Evolutionary conservation across 306 rosid genomes (phyloP).

Genomic region (Sophora flavescens): DNA sequence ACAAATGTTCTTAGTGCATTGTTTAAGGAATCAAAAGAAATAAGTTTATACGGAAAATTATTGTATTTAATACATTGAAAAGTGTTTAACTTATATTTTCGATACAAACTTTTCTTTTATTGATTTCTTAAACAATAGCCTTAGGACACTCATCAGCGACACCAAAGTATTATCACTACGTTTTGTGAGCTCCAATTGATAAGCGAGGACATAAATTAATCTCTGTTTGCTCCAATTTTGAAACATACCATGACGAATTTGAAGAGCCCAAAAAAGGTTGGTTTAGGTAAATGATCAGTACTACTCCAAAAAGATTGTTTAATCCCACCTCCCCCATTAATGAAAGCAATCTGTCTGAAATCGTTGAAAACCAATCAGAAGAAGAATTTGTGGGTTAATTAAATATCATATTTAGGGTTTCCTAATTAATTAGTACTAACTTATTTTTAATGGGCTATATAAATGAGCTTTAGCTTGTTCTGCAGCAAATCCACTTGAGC

Average conservation of each 20-base stretch:
- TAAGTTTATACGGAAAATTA: too few species aligned
- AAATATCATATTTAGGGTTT: conserved; percentile 37
- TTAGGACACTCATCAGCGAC: too few species aligned
- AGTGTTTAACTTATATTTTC: too few species aligned
- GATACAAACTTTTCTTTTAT: too few species aligned
- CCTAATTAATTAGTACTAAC: conserved; percentile 10
- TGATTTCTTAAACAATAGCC: too few species aligned
- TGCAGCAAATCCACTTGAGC: not conserved
- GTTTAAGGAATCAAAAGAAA: too few species aligned
- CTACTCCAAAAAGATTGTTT: conserved; percentile 2
- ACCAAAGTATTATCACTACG: conserved; percentile 13
- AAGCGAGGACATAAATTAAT: conserved; percentile 15
- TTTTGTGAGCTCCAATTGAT: conserved; percentile 37
- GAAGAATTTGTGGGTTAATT: conserved; percentile 40
- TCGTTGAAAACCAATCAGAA: conserved; percentile 41
- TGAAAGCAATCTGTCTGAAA: conserved; percentile 33
- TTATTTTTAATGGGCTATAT: not conserved
- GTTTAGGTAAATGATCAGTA: conserved; percentile 43
- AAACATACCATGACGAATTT: conserved; percentile 42
- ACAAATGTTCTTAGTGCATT: too few species aligned
- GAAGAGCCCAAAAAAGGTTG: conserved; percentile 41
- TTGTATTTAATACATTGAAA: too few species aligned
- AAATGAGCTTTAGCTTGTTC: not conserved
- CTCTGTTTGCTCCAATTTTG: conserved; percentile 30
- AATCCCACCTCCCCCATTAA: not conserved